Conservation (phyloP, 805 yeast species). For the Candida schatavii region DNA sequence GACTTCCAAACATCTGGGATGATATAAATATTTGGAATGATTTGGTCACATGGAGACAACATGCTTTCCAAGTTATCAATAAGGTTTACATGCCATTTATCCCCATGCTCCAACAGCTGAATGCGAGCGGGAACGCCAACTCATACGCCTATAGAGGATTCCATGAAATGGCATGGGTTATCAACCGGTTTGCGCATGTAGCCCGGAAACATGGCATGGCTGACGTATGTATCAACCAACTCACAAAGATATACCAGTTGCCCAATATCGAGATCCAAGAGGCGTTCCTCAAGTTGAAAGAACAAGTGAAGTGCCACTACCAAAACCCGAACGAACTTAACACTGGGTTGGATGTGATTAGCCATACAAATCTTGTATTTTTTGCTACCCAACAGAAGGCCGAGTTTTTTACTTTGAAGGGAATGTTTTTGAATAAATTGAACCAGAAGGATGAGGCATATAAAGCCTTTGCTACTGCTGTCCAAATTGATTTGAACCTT, state of each 20-base stretch:
- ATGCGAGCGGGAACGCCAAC: constrained; percentile 68
- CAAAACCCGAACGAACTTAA: constrained; percentile 87
- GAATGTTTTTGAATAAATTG: constrained; percentile 92
- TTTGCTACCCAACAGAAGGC: constrained; percentile 98
- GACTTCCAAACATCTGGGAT: constrained; percentile 95
- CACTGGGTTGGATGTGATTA: constrained; percentile 94
- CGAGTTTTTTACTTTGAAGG: constrained; percentile 94
- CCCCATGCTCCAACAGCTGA: constrained; percentile 72
- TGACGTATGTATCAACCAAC: constrained; percentile 90
- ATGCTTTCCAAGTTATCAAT: constrained; percentile 94
- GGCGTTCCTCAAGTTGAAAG: constrained; percentile 91
- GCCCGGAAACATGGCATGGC: constrained; percentile 97
- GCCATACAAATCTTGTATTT: constrained; percentile 92
- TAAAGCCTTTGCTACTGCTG: constrained; percentile 97
- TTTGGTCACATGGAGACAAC: constrained; percentile 97
- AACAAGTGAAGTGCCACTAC: constrained; percentile 96
- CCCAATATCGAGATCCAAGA: constrained; percentile 99
- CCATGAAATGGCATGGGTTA: constrained; percentile 99
- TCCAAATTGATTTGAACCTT: constrained; percentile 86
- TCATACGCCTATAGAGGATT: constrained; percentile 97
- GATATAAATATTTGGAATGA: constrained; percentile 98
- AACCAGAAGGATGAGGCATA: constrained; percentile 93
- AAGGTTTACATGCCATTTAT: constrained; percentile 90
- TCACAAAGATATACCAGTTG: constrained; percentile 88
- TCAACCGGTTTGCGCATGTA: constrained; percentile 96